Percentiles rank a stretch among this genome's conserved stretches.
Conservation (phyloP, 2,329 filamentous ascomycete species). For the Phialophora verrucosa region DNA sequence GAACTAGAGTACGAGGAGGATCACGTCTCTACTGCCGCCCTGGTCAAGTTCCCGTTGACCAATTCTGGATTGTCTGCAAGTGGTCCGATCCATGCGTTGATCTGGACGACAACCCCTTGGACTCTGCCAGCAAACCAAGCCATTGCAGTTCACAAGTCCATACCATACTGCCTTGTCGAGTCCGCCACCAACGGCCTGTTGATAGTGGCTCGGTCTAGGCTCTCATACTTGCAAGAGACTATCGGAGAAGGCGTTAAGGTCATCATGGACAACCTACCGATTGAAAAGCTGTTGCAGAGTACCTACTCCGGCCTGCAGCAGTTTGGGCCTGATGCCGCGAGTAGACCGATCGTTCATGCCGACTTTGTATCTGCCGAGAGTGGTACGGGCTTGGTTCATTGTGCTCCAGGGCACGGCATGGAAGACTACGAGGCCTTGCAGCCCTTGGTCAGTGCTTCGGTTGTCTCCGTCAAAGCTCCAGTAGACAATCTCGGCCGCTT, state of each 20-base stretch:
- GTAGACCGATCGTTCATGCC: constrained; percentile 77
- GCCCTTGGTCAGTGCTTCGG: constrained; percentile 31
- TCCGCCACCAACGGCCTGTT: constrained; percentile 63
- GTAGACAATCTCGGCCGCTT: constrained; percentile 83
- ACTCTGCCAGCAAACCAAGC: constrained; percentile 91
- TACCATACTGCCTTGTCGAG: constrained; percentile 74
- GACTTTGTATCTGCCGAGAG: constrained; percentile 88
- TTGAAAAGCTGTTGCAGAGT: constrained; percentile 66
- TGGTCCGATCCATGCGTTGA: constrained; percentile 73
- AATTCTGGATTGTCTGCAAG: constrained; percentile 49
- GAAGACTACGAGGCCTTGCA: constrained; percentile 85
- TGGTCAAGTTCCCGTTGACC: constrained; percentile 72
- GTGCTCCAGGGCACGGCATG: constrained; percentile 93
- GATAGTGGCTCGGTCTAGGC: constrained; percentile 72
- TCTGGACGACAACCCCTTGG: constrained; percentile 99
- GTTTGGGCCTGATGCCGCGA: constrained; percentile 65
- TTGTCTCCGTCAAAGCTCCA: constrained; percentile 61
- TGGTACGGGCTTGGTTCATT: constrained; percentile 93
- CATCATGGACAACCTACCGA: constrained; percentile 59
- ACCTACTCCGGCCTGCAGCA: constrained; percentile 70
- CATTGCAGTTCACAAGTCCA: constrained; percentile 76
- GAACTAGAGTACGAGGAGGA: constrained; percentile 70
- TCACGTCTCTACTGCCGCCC: constrained; percentile 64
- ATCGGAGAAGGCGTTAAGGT: constrained; percentile 51
- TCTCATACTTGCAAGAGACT: constrained; percentile 63